Base-by-base conservation (phyloP, 2,329 filamentous ascomycete genomes). In the Diaporthe humulicola region DNA sequence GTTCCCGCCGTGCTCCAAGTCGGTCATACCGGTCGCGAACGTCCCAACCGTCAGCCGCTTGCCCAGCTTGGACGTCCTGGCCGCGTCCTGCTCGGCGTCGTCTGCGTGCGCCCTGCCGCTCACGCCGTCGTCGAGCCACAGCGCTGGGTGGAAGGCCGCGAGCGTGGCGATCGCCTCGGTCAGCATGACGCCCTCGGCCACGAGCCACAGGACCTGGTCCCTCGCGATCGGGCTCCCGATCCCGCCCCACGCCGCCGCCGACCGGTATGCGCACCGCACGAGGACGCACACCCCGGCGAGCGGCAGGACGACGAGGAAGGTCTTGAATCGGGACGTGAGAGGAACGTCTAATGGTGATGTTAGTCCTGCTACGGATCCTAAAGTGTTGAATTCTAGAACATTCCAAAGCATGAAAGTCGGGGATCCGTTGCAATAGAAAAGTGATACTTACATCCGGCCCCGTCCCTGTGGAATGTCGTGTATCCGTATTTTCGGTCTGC, bases 101-200 rank as follows among this genome's bases (percentile, higher is more conserved):
- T 22, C 33, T 36, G 40, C 36, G 25, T 38, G 19, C 36, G 14
- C 17, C 33, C 50, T 52, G 56, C 17, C 17, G 30, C 42, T 45
- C 22, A 50, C 8, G 50, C 67, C 73, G 48, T 75, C 75, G 36
- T 71, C 30, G 10, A 78, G 40, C 60, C 78, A 79, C 19, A 79
- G 12, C 6, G 79, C 78, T 0, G 81, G 82, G 70, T 83, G 82
- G 40, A 80, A 80, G 5, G 77, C 77, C 17, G 79, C 78, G 17
- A 83, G 73, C 14, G 78, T 78, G 22, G 80, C 73, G 15, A 82
- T 74, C 4, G 80, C 80, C 61, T 80, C 79, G 8, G 78, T 79
- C 12, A 82, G 78, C 48, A 81, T 77, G 30, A 81, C 75, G 28
- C 80, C 79, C n/a, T 83, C 81, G 8, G 82, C 77, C 0, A 78